Base-by-base conservation (phyloP, 2,329 filamentous ascomycete species). In the Epichloe uncinata region DNA sequence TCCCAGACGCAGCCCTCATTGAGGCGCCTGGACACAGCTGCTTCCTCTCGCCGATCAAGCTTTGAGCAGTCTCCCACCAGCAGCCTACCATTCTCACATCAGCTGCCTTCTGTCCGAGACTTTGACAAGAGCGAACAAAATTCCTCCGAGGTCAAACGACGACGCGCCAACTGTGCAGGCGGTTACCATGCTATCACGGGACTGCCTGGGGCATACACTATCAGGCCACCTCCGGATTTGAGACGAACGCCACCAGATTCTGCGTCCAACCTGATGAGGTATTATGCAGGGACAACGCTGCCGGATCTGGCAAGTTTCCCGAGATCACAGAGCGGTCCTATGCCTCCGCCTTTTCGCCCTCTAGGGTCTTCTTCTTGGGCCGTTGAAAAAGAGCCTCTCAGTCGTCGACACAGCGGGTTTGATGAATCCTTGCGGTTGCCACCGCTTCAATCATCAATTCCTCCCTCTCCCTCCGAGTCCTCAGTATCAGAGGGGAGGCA, bases 141-240 rank as follows among this genome's bases (percentile, higher is more conserved):
- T 16, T 71, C 70, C 46, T 68, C 72, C 47, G 81, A 84, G 48
- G 64, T 68, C 30, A 85, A 86, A 60, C 75, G 82, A 50, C 77
- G 83, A 20, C 77, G 82, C 37, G 77, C 77, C 58, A 77, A 77
- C 54, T 70, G 69, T 42, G 55, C 55, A 48, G 65, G 60, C 2
- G 57, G 60, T 12, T 69, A 68, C 35, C 66, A 64, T 41, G 49
- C 58, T 2, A 55, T 61, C 30, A 55, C 46, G 35, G 51, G 44
- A 51, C 51, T 42, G 8, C 40, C 26, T 4, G 51, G 51, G 6
- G 44, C 51, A 37, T 52, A 52, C 42, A 50, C 51, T 5, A 52
- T 50, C 33, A 50, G 51, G 33, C 48, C 49, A 15, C 47, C 49
- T 5, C 45, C 42, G 9, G 57, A 58, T 8, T 22, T 52, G 34